Percentiles rank a stretch among this genome's conserved stretches.
Conservation (phyloP, 768 basidiomycete genomes). For the Inosperma sp. region DNA sequence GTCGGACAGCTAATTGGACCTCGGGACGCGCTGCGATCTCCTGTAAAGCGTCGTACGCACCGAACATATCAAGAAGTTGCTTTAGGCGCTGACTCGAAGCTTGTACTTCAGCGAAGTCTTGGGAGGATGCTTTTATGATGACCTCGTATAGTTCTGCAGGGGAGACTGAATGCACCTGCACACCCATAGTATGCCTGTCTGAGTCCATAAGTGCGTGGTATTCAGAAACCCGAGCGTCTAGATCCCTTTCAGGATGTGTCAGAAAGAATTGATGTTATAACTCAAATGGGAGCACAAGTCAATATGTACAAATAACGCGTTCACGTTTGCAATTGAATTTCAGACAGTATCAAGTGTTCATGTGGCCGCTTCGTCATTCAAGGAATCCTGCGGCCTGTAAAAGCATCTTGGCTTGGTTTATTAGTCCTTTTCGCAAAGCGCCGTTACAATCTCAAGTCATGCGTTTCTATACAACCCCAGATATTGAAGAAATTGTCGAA, state of each 20-base stretch:
- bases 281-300: background rate
- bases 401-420: background rate
- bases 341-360: no score
- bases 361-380: no score
- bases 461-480: background rate
- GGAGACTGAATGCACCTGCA: constrained; percentile 43
- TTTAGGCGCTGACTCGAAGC: constrained; percentile 58
- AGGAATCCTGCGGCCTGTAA: background rate
- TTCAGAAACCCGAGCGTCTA: background rate
- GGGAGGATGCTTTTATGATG: constrained; percentile 65
- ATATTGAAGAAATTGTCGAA: constrained; percentile 44
- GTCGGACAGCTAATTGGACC: constrained; percentile 62
- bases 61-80: constrained; percentile 60
- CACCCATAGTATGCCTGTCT: constrained; percentile 27
- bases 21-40: constrained; percentile 62
- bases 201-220: constrained; percentile 24
- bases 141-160: constrained; percentile 64
- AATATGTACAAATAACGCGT: constrained; percentile 43
- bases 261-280: background rate
- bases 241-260: background rate
- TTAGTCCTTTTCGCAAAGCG: background rate
- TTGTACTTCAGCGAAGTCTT: constrained; percentile 55
- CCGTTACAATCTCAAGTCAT: background rate
- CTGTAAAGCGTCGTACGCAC: constrained; percentile 66
- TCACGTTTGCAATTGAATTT: constrained; percentile 20